A percentile compares a stretch with the other conserved stretches of the same genome.
These are phyloP conservation scores for Conidiobolus coronatus DNA, from an alignment of 371 early-diverging fungal genomes.

Conservation along the genomic window DNA sequence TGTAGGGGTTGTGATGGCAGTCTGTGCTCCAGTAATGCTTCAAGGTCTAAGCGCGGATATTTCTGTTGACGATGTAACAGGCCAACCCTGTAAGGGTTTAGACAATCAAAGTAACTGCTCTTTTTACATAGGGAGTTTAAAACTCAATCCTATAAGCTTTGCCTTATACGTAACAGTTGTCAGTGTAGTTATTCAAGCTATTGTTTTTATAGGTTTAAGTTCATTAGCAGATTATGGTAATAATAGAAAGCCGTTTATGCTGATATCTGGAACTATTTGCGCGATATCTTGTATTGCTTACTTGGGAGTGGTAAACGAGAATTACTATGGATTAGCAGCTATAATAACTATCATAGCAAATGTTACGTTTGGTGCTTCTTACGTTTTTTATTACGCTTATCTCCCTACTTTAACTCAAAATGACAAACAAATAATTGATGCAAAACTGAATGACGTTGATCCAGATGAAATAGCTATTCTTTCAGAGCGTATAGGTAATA, in stretches of 20 bases:
- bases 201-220: slow-evolving; percentile 27
- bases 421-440: slow-evolving; percentile 13
- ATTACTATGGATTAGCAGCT: slow-evolving; percentile 16
- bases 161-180: not conserved
- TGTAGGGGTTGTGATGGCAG: too few species aligned
- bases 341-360: slow-evolving; percentile 17
- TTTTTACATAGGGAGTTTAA: too few species aligned
- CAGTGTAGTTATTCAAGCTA: slow-evolving; percentile 21
- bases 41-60: too few species aligned
- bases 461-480: slow-evolving; percentile 7
- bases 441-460: not conserved
- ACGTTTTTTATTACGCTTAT: slow-evolving; percentile 30
- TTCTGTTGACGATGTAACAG: too few species aligned
- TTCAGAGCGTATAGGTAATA: slow-evolving; percentile 15
- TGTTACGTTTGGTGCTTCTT: slow-evolving; percentile 20
- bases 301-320: slow-evolving; percentile 8
- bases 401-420: slow-evolving; percentile 24
- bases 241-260: slow-evolving; percentile 22
- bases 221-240: slow-evolving; percentile 33
- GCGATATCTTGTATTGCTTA: slow-evolving; percentile 14
- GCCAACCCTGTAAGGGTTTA: too few species aligned
- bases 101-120: too few species aligned
- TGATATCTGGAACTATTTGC: slow-evolving; percentile 17
- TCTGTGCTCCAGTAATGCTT: too few species aligned
- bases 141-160: not conserved